Conservation (phyloP, 2,329 filamentous ascomycete genomes). For the Pestalotiopsis fici region DNA sequence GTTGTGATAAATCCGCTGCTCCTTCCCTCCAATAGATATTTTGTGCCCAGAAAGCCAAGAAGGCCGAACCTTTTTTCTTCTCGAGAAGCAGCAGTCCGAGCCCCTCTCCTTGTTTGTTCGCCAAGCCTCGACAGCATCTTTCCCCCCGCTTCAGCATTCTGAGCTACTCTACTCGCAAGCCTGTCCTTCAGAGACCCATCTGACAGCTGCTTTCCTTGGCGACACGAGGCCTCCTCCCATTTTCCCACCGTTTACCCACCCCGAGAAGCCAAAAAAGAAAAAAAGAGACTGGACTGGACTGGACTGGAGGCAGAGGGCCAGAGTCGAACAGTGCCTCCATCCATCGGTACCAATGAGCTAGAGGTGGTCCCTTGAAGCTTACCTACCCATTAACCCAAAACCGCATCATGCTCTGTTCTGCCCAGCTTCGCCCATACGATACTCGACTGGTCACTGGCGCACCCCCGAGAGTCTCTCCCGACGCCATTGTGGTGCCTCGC, state of each 20-base stretch:
- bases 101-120: background rate
- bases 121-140: background rate
- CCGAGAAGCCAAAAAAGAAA: background rate
- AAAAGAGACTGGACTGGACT: background rate
- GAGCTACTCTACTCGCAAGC: background rate
- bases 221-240: slow-evolving; percentile 3
- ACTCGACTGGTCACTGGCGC: slow-evolving; percentile 5
- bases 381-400: background rate
- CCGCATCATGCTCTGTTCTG: background rate
- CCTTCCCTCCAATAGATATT: background rate
- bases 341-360: background rate
- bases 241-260: background rate
- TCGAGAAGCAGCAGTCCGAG: background rate
- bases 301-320: background rate
- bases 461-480: background rate
- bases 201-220: background rate
- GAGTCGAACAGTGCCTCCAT: background rate
- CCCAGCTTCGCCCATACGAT: background rate
- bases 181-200: background rate
- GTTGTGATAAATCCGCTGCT: background rate
- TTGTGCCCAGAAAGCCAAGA: background rate
- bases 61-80: background rate
- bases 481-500: background rate
- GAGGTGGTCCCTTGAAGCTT: background rate
- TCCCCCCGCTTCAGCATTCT: slow-evolving; percentile 2